A percentile compares a stretch with the other conserved stretches of the same genome.
Conservation (phyloP, 306 rosid species). For the Abrus pulchellus region DNA sequence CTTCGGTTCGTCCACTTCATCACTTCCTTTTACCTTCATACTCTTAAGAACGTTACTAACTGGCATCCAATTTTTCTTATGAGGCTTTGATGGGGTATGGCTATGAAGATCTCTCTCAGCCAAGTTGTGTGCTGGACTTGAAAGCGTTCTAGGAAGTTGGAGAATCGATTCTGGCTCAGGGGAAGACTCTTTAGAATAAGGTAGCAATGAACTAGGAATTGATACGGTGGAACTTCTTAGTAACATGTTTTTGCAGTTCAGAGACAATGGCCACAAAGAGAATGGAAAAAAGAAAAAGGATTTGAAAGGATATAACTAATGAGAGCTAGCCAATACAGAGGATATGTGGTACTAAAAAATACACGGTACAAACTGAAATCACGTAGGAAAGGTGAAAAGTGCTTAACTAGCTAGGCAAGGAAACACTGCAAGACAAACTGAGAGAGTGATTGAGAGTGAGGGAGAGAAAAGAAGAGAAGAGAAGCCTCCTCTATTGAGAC, state of each 20-base stretch:
- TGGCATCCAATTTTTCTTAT: slow-evolving; percentile 29
- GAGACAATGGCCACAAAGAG: not conserved
- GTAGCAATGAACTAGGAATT: slow-evolving; percentile 61
- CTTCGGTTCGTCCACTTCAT: slow-evolving; percentile 21
- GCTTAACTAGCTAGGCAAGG: not conserved
- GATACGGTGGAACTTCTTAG: slow-evolving; percentile 73
- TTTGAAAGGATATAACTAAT: not conserved
- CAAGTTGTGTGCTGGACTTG: slow-evolving; percentile 40
- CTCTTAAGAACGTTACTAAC: slow-evolving; percentile 19
- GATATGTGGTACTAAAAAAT: not conserved
- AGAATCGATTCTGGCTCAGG: slow-evolving; percentile 52
- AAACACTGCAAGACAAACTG: not conserved
- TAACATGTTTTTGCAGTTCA: slow-evolving; percentile 58
- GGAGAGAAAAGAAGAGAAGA: not conserved
- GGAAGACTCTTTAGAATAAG: slow-evolving; percentile 52
- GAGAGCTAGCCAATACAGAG: too few relatives aligned
- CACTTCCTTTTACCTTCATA: slow-evolving; percentile 40
- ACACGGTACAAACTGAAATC: not conserved
- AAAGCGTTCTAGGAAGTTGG: slow-evolving; percentile 53
- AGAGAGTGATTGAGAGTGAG: slow-evolving; percentile 5
- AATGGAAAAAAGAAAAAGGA: too few relatives aligned
- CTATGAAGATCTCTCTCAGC: slow-evolving; percentile 41
- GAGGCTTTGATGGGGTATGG: slow-evolving; percentile 35
- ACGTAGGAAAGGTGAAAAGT: not conserved
- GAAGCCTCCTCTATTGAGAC: not conserved